Conservation (phyloP, 257 asterid species). For the Paraleonurus japonicus region DNA sequence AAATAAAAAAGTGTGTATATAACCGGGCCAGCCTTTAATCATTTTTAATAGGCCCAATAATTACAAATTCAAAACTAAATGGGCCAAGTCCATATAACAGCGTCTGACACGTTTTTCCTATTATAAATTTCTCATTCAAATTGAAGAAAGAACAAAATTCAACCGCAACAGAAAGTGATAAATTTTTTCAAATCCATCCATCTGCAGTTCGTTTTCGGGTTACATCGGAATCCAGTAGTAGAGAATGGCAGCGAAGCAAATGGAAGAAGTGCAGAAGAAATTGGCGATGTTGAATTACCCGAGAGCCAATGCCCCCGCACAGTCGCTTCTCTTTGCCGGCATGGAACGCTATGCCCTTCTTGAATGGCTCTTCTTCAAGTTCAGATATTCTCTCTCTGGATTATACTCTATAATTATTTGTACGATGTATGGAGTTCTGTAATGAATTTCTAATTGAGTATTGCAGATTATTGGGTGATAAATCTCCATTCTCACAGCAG, state of each 20-base stretch:
- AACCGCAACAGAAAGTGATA: constrained; percentile 3
- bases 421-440: background rate
- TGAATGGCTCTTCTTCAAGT: constrained; percentile 99
- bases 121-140: background rate
- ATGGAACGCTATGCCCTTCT: constrained; percentile 98
- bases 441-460: background rate
- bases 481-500: constrained; percentile 96
- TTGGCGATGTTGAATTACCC: constrained; percentile 61
- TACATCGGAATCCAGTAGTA: constrained; percentile 9
- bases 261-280: constrained; percentile 92
- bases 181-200: constrained; percentile 11
- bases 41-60: background rate
- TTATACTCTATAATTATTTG: background rate
- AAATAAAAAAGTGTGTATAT: too few species aligned
- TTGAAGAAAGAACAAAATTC: constrained; percentile 14
- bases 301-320: constrained; percentile 90
- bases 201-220: constrained; percentile 10
- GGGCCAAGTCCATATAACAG: background rate
- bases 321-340: constrained; percentile 98
- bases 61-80: background rate
- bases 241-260: constrained; percentile 79
- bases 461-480: constrained; percentile 85
- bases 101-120: constrained; percentile 2
- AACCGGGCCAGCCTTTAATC: background rate
- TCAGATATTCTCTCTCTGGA: background rate